Conservation (phyloP, 768 basidiomycete species). For the Zangia roseola region DNA sequence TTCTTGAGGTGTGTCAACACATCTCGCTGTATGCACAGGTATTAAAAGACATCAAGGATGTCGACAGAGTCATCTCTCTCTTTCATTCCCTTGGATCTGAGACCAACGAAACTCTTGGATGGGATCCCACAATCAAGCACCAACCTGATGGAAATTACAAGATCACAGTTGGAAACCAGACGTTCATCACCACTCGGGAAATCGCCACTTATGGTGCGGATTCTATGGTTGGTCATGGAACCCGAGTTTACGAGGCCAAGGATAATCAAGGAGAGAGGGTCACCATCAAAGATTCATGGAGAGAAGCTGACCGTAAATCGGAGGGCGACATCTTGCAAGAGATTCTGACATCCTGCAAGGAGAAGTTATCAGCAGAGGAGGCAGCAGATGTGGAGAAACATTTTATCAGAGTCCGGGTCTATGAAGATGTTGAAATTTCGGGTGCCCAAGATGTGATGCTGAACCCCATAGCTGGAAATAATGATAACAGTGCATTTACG, state of each 20-base stretch:
- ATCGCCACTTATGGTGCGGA: constrained; percentile 5
- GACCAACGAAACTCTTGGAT: constrained; percentile 3
- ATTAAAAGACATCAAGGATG: constrained; percentile 5
- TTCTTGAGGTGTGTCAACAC: background rate
- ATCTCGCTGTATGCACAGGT: background rate
- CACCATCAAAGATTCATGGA: constrained; percentile 11
- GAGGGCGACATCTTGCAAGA: background rate
- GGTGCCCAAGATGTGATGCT: background rate
- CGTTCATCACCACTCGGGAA: background rate
- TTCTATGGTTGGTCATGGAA: background rate
- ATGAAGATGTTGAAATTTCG: background rate
- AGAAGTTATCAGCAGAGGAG: background rate
- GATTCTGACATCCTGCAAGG: background rate
- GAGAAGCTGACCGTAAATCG: background rate
- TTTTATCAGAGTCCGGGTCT: background rate
- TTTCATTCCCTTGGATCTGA: constrained; percentile 2
- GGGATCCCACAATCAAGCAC: constrained; percentile 7
- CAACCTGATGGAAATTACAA: background rate
- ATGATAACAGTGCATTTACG: background rate
- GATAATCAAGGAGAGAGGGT: background rate
- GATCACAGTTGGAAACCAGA: background rate
- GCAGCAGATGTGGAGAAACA: background rate
- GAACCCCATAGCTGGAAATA: background rate
- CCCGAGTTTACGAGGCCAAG: constrained; percentile 2
- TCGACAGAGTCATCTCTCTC: constrained; percentile 3